Evolutionary conservation across 805 yeast genomes (phyloP).

Genomic region (Kregervanrija fluxuum): DNA sequence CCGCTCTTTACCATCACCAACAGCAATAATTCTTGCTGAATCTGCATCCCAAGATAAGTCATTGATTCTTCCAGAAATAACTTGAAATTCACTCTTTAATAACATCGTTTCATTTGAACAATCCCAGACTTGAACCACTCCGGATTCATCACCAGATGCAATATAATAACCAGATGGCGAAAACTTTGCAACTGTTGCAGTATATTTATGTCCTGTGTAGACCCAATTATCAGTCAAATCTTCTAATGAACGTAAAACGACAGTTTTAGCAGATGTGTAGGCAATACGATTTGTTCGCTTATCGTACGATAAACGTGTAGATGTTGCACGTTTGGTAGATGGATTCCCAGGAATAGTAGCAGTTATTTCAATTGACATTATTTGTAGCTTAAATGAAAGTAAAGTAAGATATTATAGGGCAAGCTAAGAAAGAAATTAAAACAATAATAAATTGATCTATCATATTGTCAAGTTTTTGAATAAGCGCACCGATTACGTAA

Average conservation of each 20-base stretch:
- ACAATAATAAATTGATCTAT: background rate
- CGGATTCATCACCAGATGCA: slow-evolving; percentile 90
- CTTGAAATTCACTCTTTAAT: slow-evolving; percentile 68
- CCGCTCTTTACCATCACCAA: slow-evolving; percentile 87
- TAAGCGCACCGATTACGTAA: background rate
- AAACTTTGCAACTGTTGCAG: slow-evolving; percentile 79
- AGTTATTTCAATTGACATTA: slow-evolving; percentile 15
- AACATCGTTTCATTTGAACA: slow-evolving; percentile 44
- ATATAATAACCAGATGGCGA: slow-evolving; percentile 86
- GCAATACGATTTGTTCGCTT: slow-evolving; percentile 59
- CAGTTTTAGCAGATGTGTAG: slow-evolving; percentile 76
- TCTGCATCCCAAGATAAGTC: slow-evolving; percentile 93
- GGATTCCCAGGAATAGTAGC: slow-evolving; percentile 70
- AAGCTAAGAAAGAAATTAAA: background rate
- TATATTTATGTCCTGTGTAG: slow-evolving; percentile 60
- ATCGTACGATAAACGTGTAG: slow-evolving; percentile 74
- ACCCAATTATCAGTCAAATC: slow-evolving; percentile 35
- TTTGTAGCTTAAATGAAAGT: background rate
- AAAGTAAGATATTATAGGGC: too few relatives aligned
- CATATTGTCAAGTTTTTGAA: background rate
- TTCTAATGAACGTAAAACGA: slow-evolving; percentile 60
- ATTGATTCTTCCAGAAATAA: slow-evolving; percentile 72
- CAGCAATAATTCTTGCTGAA: slow-evolving; percentile 78
- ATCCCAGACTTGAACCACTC: slow-evolving; percentile 88
- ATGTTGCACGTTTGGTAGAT: slow-evolving; percentile 59